Conservation (phyloP, 2,329 filamentous ascomycete species). For the Basipetospora chlamydospora region DNA sequence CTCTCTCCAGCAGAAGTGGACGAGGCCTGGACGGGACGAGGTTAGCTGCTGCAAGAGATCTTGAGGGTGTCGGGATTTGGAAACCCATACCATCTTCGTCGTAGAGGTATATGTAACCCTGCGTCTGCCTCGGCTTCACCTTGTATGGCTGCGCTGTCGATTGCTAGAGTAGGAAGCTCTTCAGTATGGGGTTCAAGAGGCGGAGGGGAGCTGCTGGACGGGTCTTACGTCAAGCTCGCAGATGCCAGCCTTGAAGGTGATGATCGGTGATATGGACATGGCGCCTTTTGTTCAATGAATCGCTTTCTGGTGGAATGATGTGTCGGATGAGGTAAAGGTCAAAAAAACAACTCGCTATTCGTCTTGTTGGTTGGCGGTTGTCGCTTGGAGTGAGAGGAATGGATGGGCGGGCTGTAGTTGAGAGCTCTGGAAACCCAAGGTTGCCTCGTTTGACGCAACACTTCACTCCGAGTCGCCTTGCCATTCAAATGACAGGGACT, state of each 20-base stretch:
- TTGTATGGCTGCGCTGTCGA: conserved; percentile 42
- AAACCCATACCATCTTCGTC: conserved; percentile 74
- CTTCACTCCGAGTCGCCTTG: not conserved
- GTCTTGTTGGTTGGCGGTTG: not conserved
- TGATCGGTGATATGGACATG: conserved; percentile 76
- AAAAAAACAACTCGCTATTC: too few relatives aligned
- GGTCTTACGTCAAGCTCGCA: conserved; percentile 66
- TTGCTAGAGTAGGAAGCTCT: conserved; percentile 2
- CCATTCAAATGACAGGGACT: too few relatives aligned
- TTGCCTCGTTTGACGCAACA: not conserved
- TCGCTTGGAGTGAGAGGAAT: too few relatives aligned
- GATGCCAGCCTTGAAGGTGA: conserved; percentile 91
- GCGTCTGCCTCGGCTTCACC: conserved; percentile 56
- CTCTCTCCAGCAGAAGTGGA: conserved; percentile 95
- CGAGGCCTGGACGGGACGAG: conserved; percentile 54
- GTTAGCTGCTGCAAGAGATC: too few relatives aligned
- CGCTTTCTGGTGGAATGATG: too few relatives aligned
- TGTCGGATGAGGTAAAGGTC: too few relatives aligned
- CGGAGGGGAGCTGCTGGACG: not conserved
- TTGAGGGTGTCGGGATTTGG: too few relatives aligned
- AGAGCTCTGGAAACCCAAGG: not conserved
- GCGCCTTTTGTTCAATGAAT: too few relatives aligned
- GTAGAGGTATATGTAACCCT: conserved; percentile 87
- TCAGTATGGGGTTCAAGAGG: conserved; percentile 3
- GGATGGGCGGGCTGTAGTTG: not conserved